Percentiles rank a stretch among this genome's conserved stretches.
Conservation (phyloP, 73 alveolate species). For the Breviolum minutum region DNA sequence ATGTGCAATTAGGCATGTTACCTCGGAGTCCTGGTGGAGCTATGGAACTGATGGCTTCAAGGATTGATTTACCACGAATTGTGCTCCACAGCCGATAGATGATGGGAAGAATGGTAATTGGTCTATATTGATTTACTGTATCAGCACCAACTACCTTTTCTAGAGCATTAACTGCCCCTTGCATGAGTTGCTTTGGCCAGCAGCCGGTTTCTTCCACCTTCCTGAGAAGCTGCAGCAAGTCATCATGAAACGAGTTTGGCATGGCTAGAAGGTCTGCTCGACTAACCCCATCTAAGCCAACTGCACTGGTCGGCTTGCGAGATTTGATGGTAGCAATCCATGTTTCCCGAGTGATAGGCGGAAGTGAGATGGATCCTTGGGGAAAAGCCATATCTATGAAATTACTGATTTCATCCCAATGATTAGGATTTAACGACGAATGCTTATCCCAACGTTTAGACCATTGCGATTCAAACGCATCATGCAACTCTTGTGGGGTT, state of each 20-base stretch:
- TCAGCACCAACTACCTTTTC: not conserved
- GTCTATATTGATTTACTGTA: not conserved
- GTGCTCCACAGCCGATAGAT: not conserved
- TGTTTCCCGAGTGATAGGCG: no score
- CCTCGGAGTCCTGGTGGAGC: not conserved
- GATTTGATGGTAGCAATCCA: not conserved
- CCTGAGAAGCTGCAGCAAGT: not conserved
- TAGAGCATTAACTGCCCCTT: not conserved
- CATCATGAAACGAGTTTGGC: not conserved
- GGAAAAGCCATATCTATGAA: not conserved
- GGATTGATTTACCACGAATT: not conserved
- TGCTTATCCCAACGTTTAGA: not conserved
- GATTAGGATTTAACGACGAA: not conserved
- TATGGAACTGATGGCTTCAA: not conserved
- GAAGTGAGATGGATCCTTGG: not conserved
- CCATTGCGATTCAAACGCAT: not conserved
- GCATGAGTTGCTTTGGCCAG: not conserved
- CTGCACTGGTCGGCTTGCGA: not conserved
- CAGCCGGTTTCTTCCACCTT: not conserved
- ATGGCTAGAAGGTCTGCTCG: not conserved
- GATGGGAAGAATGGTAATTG: not conserved
- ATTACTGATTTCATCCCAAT: not conserved
- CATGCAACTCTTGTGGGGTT: not conserved
- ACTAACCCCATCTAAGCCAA: not conserved
- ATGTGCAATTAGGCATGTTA: not conserved